phyloP scores from a whole-genome alignment of 2,329 filamentous ascomycete species.

The Alternaria burnsii region DNA sequence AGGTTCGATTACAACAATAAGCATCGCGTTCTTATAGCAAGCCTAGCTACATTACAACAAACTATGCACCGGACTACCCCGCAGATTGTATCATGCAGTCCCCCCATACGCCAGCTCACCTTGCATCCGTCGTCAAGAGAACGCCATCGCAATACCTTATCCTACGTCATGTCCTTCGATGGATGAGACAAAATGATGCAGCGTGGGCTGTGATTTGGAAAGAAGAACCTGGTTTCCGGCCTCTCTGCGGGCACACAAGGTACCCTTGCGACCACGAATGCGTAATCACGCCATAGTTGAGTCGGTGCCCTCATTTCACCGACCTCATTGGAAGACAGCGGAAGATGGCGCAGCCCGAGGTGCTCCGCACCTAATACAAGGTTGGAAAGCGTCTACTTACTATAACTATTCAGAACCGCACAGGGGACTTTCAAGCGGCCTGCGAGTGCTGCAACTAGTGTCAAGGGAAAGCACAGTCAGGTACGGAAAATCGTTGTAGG shows the following conservation, averaged over 20 bases:
- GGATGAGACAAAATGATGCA: conserved; percentile 1
- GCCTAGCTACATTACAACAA: not conserved
- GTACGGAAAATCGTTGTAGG: conserved; percentile 1
- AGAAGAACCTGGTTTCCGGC: not conserved
- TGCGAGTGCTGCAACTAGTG: not conserved
- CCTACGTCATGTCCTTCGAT: conserved; percentile 3
- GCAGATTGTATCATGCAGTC: conserved; percentile 8
- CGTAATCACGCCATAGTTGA: conserved; percentile 11
- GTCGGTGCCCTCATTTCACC: not conserved
- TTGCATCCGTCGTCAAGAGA: conserved; percentile 8
- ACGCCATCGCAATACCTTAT: not conserved
- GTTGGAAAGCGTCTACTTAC: not conserved
- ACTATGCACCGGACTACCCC: conserved; percentile 13
- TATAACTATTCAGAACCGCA: not conserved
- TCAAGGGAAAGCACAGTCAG: not conserved
- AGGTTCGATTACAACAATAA: not conserved
- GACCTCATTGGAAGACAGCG: conserved; percentile 5
- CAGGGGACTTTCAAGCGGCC: not conserved
- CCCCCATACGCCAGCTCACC: conserved; percentile 17
- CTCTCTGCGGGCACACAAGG: conserved; percentile 3
- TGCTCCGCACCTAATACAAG: conserved; percentile 6
- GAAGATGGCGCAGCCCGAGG: conserved; percentile 13
- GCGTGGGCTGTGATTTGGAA: not conserved
- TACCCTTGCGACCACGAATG: conserved; percentile 6
- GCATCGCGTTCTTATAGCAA: conserved; percentile 2